phyloP scores from a whole-genome alignment of 192 early-diverging fungal genomes.

The Chytriomyces sp. region DNA sequence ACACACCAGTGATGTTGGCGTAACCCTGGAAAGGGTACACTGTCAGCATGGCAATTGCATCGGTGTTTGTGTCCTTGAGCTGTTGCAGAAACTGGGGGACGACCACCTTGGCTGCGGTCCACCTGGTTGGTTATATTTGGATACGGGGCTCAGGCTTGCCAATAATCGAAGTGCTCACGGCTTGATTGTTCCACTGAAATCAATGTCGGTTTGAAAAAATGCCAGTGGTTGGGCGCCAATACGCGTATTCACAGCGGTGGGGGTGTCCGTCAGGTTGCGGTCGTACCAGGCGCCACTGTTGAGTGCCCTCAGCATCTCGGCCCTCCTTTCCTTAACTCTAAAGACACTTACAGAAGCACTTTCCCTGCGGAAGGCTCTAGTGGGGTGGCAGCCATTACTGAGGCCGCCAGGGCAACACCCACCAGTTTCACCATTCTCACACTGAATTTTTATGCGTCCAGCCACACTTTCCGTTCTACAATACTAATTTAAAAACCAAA shows the following conservation, averaged over 20 bases:
- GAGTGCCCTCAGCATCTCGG: no score
- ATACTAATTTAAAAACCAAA: no score
- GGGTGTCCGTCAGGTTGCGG: slow-evolving; percentile 13
- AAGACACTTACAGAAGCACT: background rate
- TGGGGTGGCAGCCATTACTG: background rate
- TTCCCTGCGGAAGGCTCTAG: background rate
- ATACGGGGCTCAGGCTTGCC: background rate
- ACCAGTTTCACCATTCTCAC: no score
- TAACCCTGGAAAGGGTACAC: slow-evolving; percentile 43
- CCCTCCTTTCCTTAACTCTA: no score
- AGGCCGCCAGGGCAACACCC: background rate
- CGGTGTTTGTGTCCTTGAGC: slow-evolving; percentile 38
- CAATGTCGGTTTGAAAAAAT: slow-evolving; percentile 29
- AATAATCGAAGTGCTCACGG: slow-evolving; percentile 7
- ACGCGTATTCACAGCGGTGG: slow-evolving; percentile 14
- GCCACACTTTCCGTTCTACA: no score
- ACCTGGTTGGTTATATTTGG: background rate
- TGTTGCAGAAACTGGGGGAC: slow-evolving; percentile 25
- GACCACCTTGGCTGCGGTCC: background rate
- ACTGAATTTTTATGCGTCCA: no score
- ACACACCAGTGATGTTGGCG: slow-evolving; percentile 31
- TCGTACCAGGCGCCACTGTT: slow-evolving; percentile 32
- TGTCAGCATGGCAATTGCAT: slow-evolving; percentile 44
- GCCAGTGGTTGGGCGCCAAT: slow-evolving; percentile 18
- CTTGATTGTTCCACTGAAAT: slow-evolving; percentile 24